These are phyloP conservation scores for Saccharomycopsis schoenii DNA, from an alignment of 805 yeast species.

Conservation along the genomic window DNA sequence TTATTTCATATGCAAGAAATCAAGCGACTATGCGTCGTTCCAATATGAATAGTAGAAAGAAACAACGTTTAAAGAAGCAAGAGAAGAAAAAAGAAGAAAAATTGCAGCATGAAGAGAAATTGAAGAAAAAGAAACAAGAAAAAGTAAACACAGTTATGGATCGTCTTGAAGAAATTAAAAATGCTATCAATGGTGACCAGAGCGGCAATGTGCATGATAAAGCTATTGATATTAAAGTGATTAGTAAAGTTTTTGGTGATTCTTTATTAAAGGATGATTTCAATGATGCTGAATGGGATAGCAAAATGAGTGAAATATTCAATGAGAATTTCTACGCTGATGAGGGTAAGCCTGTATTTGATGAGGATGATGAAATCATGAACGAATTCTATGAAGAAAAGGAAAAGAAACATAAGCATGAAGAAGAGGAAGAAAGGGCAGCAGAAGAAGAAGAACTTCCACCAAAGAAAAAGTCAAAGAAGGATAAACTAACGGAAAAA, in stretches of 20 bases:
- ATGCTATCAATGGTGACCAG: constrained; percentile 54
- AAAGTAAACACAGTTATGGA: constrained; percentile 73
- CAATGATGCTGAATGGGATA: constrained; percentile 87
- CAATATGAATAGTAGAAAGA: constrained; percentile 63
- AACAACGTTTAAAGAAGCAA: constrained; percentile 64
- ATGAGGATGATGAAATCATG: constrained; percentile 47
- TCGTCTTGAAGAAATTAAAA: constrained; percentile 51
- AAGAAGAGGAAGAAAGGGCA: constrained; percentile 31
- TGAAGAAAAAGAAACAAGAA: constrained; percentile 62
- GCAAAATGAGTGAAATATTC: constrained; percentile 72
- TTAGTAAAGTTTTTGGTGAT: constrained; percentile 60
- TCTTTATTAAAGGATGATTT: constrained; percentile 79
- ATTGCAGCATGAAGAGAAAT: constrained; percentile 44
- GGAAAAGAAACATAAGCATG: constrained; percentile 28
- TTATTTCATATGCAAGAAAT: constrained; percentile 87
- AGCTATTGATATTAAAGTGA: constrained; percentile 41
- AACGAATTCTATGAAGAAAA: constrained; percentile 27
- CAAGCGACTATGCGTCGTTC: constrained; percentile 88
- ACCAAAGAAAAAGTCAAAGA: constrained; percentile 36
- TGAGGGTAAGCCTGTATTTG: constrained; percentile 56
- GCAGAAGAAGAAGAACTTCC: constrained; percentile 27
- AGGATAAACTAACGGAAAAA: constrained; percentile 49
- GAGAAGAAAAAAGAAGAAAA: constrained; percentile 44
- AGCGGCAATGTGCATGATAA: not conserved
- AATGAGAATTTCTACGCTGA: constrained; percentile 73